Base-by-base conservation (phyloP, 2,329 filamentous ascomycete genomes). In the Fusarium nanum region DNA sequence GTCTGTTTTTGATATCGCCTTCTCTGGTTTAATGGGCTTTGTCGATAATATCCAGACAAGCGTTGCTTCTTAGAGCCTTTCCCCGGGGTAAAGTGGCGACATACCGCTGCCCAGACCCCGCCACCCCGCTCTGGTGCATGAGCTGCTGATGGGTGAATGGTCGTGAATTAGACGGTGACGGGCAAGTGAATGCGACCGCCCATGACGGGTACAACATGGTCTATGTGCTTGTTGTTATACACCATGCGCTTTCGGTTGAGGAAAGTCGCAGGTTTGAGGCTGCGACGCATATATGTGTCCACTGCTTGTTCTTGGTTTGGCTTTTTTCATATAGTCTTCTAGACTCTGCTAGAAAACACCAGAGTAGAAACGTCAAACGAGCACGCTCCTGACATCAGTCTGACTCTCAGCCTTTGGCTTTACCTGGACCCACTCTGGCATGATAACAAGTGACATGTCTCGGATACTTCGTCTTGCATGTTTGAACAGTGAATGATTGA, bases 71-170 rank as follows among this genome's bases (percentile, higher is more conserved):
- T 52, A 23, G 58, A 40, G 46, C 42, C 55, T 58, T 72, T 73
- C 56, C 56, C 64, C 60, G 69, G 68, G 69, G 70, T 70, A 64
- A 73, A 71, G 73, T 71, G 69, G 71, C 71, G 71, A 73, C 60
- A 64, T 52, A 45, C 56, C 61, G 44, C 67, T 27, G 13, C 28
- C 60, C 45, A 42, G 60, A 59, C 68, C 58, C 60, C 54, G 59
- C 59, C 64, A 56, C 67, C 68, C 70, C 60, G 57, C 64, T 69
- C 34, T 47, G 45, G 13, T 66, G 61, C 63, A 65, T 65, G 48
- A 37, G 32, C 13, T 49, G 28, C 28, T 28, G 28, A 28, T 50
- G 63, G 56, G 49, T 62, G 52, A 67, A 70, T 48, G 47, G 42
- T 25, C 49, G 23, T 56, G 34, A 58, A 68, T 62, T 42, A 60